Percentiles rank a stretch among this genome's conserved stretches.
These are phyloP conservation scores for Metarhizium humberi DNA, from an alignment of 2,329 filamentous ascomycete genomes.

Conservation along the genomic window DNA sequence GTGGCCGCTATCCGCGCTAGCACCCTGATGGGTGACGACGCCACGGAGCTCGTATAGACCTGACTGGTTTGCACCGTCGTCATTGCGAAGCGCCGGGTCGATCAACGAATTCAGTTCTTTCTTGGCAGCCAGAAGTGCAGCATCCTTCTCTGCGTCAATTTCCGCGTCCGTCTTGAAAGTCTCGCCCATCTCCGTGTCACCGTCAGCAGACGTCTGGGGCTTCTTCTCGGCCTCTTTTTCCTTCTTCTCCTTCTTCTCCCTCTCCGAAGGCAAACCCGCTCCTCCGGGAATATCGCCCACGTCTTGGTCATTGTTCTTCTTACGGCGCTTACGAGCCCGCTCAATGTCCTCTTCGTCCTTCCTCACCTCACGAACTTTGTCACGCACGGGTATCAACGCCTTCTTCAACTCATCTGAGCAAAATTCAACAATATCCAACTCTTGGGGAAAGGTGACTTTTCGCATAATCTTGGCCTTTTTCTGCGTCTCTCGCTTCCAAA, in stretches of 20 bases:
- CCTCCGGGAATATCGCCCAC: slow-evolving; percentile 35
- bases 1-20: slow-evolving; percentile 93
- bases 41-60: slow-evolving; percentile 91
- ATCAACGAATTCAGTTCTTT: slow-evolving; percentile 78
- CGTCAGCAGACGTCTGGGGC: slow-evolving; percentile 35
- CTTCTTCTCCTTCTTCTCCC: slow-evolving; percentile 41
- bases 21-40: slow-evolving; percentile 92
- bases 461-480: slow-evolving; percentile 99
- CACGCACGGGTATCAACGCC: slow-evolving; percentile 80
- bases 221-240: slow-evolving; percentile 33
- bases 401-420: slow-evolving; percentile 84
- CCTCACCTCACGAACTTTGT: slow-evolving; percentile 88
- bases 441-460: slow-evolving; percentile 92
- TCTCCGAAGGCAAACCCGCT: slow-evolving; percentile 40
- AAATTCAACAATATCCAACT: slow-evolving; percentile 89
- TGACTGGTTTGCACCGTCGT: slow-evolving; percentile 83
- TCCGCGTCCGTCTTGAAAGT: slow-evolving; percentile 91
- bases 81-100: slow-evolving; percentile 61
- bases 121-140: slow-evolving; percentile 68
- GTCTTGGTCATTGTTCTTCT: slow-evolving; percentile 46
- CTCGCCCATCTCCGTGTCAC: slow-evolving; percentile 65
- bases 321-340: slow-evolving; percentile 84
- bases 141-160: slow-evolving; percentile 75
- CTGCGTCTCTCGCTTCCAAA: slow-evolving; percentile 89
- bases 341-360: slow-evolving; percentile 95